Evolutionary conservation across 495 filamentous ascomycete genomes (phyloP).

Genomic region (Filosporella fistucella): DNA sequence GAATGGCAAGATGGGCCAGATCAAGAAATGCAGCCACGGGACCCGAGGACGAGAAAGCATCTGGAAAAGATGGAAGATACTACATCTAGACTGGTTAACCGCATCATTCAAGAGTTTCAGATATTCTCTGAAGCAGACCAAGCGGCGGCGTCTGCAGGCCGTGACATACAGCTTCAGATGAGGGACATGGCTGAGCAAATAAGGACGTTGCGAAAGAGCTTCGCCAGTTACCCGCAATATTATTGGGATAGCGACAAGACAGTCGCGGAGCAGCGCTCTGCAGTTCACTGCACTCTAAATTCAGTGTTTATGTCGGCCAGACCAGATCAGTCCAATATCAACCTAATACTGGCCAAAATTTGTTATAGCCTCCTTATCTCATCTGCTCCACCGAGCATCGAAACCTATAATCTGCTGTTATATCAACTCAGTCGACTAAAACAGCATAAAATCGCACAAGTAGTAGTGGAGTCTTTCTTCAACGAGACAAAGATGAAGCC

Average conservation of each 20-base stretch:
- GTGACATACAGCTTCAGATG: conserved; percentile 1
- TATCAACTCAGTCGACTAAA: conserved; percentile 47
- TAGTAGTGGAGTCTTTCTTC: conserved; percentile 50
- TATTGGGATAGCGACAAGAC: not conserved
- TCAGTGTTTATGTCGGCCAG: conserved; percentile 1
- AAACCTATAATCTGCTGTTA: conserved; percentile 66
- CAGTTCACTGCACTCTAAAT: conserved; percentile 12
- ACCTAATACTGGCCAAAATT: conserved; percentile 48
- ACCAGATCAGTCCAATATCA: conserved; percentile 4
- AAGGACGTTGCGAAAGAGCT: conserved; percentile 6
- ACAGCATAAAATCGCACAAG: conserved; percentile 43
- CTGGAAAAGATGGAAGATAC: conserved; percentile 23
- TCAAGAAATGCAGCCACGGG: not conserved
- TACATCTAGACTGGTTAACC: conserved; percentile 23
- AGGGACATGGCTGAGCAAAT: conserved; percentile 13
- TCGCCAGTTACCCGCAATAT: conserved; percentile 8
- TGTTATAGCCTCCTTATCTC: conserved; percentile 63
- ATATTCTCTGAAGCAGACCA: not conserved
- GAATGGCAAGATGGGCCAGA: conserved; percentile 2
- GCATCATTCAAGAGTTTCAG: conserved; percentile 17
- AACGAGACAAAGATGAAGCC: conserved; percentile 40
- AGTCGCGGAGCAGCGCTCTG: conserved; percentile 6
- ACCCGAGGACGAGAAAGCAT: conserved; percentile 4
- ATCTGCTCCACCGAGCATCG: conserved; percentile 48
- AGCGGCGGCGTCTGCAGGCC: not conserved